A percentile compares a stretch with the other conserved stretches of the same genome.
Conservation (phyloP, 805 yeast species). For the Candida sphagnicola region DNA sequence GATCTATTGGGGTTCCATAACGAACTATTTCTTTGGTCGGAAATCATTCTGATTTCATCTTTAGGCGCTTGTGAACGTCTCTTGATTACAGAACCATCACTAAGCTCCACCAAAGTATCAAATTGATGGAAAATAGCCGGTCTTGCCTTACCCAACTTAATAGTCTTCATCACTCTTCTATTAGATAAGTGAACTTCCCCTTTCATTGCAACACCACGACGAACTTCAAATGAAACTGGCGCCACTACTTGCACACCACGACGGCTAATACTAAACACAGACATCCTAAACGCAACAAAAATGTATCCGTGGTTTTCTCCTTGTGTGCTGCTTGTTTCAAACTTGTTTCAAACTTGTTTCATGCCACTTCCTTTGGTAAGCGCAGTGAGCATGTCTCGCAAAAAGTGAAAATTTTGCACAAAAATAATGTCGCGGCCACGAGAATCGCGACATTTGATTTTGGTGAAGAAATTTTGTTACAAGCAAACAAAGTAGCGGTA, state of each 20-base stretch:
- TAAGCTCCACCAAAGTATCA: conserved; percentile 81
- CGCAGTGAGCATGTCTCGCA: too few relatives aligned
- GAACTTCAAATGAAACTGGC: background rate
- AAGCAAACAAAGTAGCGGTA: too few relatives aligned
- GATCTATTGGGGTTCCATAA: conserved; percentile 87
- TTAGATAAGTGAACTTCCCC: conserved; percentile 41
- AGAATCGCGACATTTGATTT: too few relatives aligned
- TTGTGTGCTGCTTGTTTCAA: too few relatives aligned
- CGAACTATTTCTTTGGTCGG: conserved; percentile 83
- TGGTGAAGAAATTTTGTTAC: too few relatives aligned
- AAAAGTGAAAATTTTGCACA: too few relatives aligned
- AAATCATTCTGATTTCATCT: conserved; percentile 76
- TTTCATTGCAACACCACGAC: conserved; percentile 4
- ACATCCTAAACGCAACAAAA: too few relatives aligned
- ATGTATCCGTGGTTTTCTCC: too few relatives aligned
- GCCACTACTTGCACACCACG: background rate
- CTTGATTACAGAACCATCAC: conserved; percentile 87
- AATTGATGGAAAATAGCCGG: conserved; percentile 92
- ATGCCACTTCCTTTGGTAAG: too few relatives aligned
- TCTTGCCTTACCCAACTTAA: conserved; percentile 78
- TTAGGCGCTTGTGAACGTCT: conserved; percentile 88
- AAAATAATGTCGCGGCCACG: too few relatives aligned
- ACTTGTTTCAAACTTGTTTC: too few relatives aligned
- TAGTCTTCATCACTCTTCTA: conserved; percentile 64
- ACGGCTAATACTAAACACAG: background rate